Evolutionary conservation across 2,329 filamentous ascomycete species (phyloP).

Genomic region (Fusarium sublunatum): DNA sequence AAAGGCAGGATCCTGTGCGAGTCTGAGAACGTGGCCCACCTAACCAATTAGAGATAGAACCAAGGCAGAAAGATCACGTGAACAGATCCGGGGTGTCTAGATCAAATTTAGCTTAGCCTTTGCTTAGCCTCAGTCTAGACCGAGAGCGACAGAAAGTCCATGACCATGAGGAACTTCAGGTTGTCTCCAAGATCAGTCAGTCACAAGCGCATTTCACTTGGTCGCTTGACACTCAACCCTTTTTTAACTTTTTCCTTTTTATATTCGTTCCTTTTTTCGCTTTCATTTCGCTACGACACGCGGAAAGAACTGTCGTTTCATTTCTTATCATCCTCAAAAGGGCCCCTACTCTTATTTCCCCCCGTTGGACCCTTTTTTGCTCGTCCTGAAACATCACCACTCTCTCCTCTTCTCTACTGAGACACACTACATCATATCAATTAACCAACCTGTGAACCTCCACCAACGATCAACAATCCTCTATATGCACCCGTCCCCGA

Average conservation of each 20-base stretch:
- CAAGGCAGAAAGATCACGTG: background rate
- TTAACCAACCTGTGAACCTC: conserved; percentile 2
- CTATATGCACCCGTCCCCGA: conserved; percentile 42
- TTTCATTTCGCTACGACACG: conserved; percentile 3
- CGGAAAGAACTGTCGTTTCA: conserved; percentile 12
- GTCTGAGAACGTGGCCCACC: background rate
- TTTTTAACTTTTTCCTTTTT: conserved; percentile 11
- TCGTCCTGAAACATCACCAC: conserved; percentile 38
- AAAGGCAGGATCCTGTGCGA: background rate
- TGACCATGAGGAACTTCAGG: conserved; percentile 1
- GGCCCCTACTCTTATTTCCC: conserved; percentile 14
- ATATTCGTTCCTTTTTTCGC: conserved; percentile 14
- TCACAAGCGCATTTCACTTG: conserved; percentile 29
- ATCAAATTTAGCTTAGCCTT: conserved; percentile 4
- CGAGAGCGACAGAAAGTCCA: conserved; percentile 8
- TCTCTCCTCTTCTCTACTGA: conserved; percentile 26
- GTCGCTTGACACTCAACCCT: conserved; percentile 10
- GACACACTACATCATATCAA: conserved; percentile 26
- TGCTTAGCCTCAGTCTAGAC: conserved; percentile 17
- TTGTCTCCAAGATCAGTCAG: conserved; percentile 25
- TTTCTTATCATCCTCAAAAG: conserved; percentile 6
- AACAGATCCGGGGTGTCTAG: conserved; percentile 1
- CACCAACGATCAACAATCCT: background rate
- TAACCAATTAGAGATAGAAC: background rate
- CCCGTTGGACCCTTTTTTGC: conserved; percentile 20